Base-by-base conservation (phyloP, 108 stramenopile genomes). In the Nitzschia sp. region DNA sequence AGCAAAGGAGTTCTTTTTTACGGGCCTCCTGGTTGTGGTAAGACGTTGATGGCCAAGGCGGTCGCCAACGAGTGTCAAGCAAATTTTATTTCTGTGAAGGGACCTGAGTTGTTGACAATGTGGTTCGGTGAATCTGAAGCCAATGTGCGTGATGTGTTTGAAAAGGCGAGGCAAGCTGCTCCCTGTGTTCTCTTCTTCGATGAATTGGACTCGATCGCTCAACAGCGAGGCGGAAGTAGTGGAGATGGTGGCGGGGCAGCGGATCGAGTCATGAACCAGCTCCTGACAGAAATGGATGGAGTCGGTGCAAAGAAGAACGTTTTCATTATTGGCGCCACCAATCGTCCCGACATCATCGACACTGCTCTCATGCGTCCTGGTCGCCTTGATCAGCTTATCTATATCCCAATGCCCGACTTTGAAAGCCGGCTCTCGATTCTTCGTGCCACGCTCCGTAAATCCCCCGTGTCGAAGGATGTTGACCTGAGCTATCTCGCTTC, bases 241-340 rank as follows among this genome's bases (percentile, higher is more conserved):
- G 97, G 96, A 34, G 99, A 99, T 77, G 99, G 98, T 34, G 99
- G 99, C n/a, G 99, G 99, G 56, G 98, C 98, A 17, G 97, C 97
- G n/a, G 99, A 99, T 82, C 96, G 99, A 80, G 99, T 99, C 67
- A 99, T 99, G 97, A 99, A 99, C 85, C 99, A 99, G 93, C 89
- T 99, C 46, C 79, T 99, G 53, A 99, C 99, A 11, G 99, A 99
- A 84, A 98, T 99, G 97, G 99, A 99, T 71, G 99, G 99, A 54
- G 97, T 99, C 21, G 98, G 98, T 35, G 91, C 97, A 6, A 98
- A 98, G 86, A 99, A 99, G 85, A 99, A 98, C 77, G 99, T 99
- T 46, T 99, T 99, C 82, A 98, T 99, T 81, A 96, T 99, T 71
- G 99, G 99, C 46, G 97, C 98, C 17, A 98, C 99, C 58, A 98